Evolutionary conservation across 192 early-diverging fungal species (phyloP).

Genomic region (Coemansia sp.): DNA sequence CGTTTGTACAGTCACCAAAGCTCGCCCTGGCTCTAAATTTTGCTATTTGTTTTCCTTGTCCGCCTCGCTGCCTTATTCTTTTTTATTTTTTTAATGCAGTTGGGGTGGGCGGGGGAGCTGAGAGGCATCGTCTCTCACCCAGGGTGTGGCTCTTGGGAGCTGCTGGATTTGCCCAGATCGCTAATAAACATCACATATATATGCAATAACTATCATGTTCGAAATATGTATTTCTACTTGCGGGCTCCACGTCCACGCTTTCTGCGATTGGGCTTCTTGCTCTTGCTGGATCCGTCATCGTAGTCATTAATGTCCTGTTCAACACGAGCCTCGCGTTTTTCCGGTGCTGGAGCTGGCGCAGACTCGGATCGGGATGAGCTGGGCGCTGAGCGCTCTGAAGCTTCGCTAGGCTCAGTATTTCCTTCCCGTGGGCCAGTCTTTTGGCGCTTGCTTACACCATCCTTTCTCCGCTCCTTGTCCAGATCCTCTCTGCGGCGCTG

Average conservation of each 20-base stretch:
- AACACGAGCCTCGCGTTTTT: background rate
- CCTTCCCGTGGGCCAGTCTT: conserved; percentile 10
- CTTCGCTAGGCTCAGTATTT: conserved; percentile 5
- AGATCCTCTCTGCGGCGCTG: conserved; percentile 39
- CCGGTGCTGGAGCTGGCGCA: background rate
- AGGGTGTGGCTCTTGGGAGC: conserved; percentile 46
- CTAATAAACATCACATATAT: background rate
- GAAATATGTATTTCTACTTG: conserved; percentile 13
- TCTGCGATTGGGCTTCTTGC: conserved; percentile 46
- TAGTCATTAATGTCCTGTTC: conserved; percentile 17
- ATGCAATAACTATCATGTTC: too few species aligned
- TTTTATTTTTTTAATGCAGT: background rate
- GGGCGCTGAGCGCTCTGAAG: background rate
- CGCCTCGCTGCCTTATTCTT: background rate
- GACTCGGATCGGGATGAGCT: background rate
- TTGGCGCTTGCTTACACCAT: conserved; percentile 21
- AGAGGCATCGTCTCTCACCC: background rate
- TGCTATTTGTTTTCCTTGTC: conserved; percentile 4
- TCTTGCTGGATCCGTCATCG: conserved; percentile 11
- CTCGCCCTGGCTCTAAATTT: conserved; percentile 1
- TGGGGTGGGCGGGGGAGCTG: background rate
- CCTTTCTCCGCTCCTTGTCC: conserved; percentile 42
- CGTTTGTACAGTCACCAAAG: conserved; percentile 43
- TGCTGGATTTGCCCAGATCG: conserved; percentile 6
- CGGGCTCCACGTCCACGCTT: conserved; percentile 46